Percentiles rank a stretch among this genome's conserved stretches.
Conservation (phyloP, 257 asterid species). For the Jacaranda mimosifolia region DNA sequence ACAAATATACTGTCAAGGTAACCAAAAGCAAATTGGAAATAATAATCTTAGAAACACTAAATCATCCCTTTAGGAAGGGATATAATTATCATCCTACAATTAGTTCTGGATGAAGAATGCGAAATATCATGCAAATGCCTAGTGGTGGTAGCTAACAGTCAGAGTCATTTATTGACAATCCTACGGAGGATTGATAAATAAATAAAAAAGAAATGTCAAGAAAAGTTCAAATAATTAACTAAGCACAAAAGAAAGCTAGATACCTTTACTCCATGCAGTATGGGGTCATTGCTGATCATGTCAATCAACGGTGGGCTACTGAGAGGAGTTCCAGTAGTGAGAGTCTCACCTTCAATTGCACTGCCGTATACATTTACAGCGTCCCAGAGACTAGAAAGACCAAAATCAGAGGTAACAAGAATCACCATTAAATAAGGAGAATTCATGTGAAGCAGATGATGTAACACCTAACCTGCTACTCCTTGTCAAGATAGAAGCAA, state of each 20-base stretch:
- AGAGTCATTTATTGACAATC: neutral
- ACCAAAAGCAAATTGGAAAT: neutral
- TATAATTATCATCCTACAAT: neutral
- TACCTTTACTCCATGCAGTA: slow-evolving; percentile 91
- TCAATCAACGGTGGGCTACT: slow-evolving; percentile 82
- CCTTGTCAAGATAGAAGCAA: slow-evolving; percentile 95
- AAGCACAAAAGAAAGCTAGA: slow-evolving; percentile 22
- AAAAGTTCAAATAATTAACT: neutral
- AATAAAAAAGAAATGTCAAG: slow-evolving; percentile 10
- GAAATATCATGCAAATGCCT: slow-evolving; percentile 17
- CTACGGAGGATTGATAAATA: too few relatives aligned
- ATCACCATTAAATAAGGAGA: slow-evolving; percentile 21
- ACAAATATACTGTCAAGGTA: neutral
- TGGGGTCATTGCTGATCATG: slow-evolving; percentile 96
- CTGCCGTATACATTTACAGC: slow-evolving; percentile 81
- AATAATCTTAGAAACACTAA: neutral
- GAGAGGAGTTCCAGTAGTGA: slow-evolving; percentile 93
- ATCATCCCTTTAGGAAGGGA: neutral
- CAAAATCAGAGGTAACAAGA: slow-evolving; percentile 33
- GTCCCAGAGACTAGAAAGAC: slow-evolving; percentile 81
- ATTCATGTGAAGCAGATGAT: slow-evolving; percentile 26
- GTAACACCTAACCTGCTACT: slow-evolving; percentile 80
- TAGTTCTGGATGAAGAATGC: neutral
- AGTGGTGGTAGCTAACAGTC: slow-evolving; percentile 16
- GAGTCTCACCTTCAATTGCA: slow-evolving; percentile 65